Conservation (phyloP, 148 eudicot species). For the Nyssa sinensis region DNA sequence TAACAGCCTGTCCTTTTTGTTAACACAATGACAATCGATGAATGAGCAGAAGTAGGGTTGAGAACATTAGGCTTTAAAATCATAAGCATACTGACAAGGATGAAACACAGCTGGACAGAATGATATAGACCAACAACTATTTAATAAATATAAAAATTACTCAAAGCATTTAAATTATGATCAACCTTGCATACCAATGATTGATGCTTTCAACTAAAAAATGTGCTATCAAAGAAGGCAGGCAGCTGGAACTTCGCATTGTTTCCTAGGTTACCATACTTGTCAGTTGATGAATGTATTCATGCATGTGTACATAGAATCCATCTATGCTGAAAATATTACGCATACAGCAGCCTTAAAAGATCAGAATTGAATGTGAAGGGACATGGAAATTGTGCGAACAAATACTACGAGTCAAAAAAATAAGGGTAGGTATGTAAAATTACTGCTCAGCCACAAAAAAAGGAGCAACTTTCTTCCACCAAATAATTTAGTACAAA, state of each 20-base stretch:
- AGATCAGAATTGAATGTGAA: too few relatives aligned
- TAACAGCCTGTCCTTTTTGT: constrained; percentile 76
- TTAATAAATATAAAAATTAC: neutral
- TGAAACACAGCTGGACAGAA: constrained; percentile 1
- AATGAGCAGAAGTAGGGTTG: constrained; percentile 7
- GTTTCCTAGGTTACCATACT: neutral
- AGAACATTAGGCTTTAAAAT: neutral
- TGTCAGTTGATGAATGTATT: too few relatives aligned
- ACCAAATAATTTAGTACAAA: too few relatives aligned
- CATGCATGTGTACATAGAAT: too few relatives aligned
- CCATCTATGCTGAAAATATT: too few relatives aligned
- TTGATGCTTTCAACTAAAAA: neutral
- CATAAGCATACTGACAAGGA: neutral
- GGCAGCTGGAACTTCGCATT: neutral
- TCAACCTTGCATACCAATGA: neutral
- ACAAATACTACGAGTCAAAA: too few relatives aligned
- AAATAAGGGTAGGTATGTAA: too few relatives aligned
- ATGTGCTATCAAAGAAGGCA: neutral
- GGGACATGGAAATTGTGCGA: too few relatives aligned
- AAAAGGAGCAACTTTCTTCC: too few relatives aligned
- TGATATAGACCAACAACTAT: constrained; percentile 15
- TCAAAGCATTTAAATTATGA: too few relatives aligned
- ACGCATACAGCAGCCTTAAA: too few relatives aligned
- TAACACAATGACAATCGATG: constrained; percentile 18
- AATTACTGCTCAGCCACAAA: too few relatives aligned